Evolutionary conservation across 257 asterid species (phyloP).

Genomic region (Solanum habrochaites): DNA sequence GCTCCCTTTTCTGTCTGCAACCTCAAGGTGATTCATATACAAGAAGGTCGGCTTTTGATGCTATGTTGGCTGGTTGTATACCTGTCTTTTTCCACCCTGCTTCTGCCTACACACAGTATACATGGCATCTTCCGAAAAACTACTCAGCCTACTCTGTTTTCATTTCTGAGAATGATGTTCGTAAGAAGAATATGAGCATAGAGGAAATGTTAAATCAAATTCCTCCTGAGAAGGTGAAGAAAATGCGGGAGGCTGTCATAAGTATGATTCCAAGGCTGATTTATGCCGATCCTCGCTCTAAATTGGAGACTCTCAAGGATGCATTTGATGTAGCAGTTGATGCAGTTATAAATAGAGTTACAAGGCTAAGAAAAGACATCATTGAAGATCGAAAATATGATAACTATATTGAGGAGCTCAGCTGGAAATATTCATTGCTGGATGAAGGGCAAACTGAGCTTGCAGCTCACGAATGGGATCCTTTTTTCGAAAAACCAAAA

Average conservation of each 20-base stretch:
- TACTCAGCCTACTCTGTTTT: slow-evolving; percentile 51
- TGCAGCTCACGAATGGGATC: slow-evolving; percentile 78
- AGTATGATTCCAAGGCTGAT: slow-evolving; percentile 61
- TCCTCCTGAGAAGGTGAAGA: slow-evolving; percentile 39
- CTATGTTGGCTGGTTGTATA: slow-evolving; percentile 85
- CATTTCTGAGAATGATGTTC: slow-evolving; percentile 59
- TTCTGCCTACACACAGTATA: slow-evolving; percentile 83
- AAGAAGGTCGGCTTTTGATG: slow-evolving; percentile 82
- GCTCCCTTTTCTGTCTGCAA: slow-evolving; percentile 70
- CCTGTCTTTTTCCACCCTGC: slow-evolving; percentile 88
- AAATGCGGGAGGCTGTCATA: slow-evolving; percentile 66
- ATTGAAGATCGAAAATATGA: slow-evolving; percentile 44
- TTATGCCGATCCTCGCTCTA: slow-evolving; percentile 69
- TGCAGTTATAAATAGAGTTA: slow-evolving; percentile 60
- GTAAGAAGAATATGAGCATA: slow-evolving; percentile 33
- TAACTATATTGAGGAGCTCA: slow-evolving; percentile 43
- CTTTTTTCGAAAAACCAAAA: slow-evolving; percentile 48
- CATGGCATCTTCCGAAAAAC: slow-evolving; percentile 76
- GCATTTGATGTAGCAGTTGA: slow-evolving; percentile 79
- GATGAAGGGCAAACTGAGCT: slow-evolving; percentile 33
- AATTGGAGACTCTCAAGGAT: slow-evolving; percentile 52
- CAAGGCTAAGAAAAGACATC: slow-evolving; percentile 50
- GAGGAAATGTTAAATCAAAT: slow-evolving; percentile 45
- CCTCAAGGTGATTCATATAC: slow-evolving; percentile 89
- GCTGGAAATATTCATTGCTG: slow-evolving; percentile 66